Base-by-base conservation (phyloP, 75 land plant species). In the Ceratopteris richardii region DNA sequence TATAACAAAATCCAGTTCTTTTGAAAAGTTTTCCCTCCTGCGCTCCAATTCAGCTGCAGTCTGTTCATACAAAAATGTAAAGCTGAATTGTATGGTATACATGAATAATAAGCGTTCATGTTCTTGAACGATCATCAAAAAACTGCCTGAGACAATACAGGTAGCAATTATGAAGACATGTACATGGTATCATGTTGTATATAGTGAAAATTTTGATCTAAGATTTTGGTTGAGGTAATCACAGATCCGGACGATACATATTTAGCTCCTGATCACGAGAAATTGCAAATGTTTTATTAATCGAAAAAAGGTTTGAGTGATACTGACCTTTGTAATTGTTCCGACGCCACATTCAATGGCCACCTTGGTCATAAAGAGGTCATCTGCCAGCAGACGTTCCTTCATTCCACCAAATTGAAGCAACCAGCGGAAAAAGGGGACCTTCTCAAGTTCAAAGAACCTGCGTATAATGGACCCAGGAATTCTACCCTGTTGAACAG, bases 321-420 rank as follows among this genome's bases (percentile, higher is more conserved):
- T 33, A 9, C 31, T 29, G 16, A 72, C 75, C 75, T 72, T 72
- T 18, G 75, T 72, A 55, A 72, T 68, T 13, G 68, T 66, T 24
- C 75, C 75, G 2, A 72, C 75, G 21, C 75, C 75, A 59, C 69
- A 65, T 48, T 72, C 75, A 31, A 72, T 72, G 13, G 46, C 71
- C 11, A 77, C 77, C 52, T 77, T 77, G 42, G 79, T 67, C 54
- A 77, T 65, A 41, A 77, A 77, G 4, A 77, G 62, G 42, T 77
- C 80, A 23, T 77, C 80, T 1, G 80, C 80, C 25, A 77, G 39
- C 27, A 77, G 55, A 5, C 80, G 46, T 51, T 77, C 80, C 63
- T 64, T 77, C 56, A 77, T 76, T 25, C 80, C 80, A 0, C 53
- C 65, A 41, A 74, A 77, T 44, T 67, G 71, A 16, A 77, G 44